phyloP scores from a whole-genome alignment of 129 eudicot species.

The Flaveria ramosissima region DNA sequence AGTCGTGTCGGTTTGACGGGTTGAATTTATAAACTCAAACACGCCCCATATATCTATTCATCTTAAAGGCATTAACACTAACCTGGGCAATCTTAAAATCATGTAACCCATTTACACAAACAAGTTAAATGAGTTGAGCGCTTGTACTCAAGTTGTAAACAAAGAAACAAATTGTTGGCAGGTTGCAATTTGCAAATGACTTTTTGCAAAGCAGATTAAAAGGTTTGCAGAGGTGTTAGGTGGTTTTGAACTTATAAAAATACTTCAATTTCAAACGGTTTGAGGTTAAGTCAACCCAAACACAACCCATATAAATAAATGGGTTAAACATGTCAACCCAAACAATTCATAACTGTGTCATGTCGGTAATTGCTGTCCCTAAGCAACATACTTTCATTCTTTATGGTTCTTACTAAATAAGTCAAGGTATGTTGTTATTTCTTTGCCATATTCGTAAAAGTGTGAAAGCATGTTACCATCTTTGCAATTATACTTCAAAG shows the following conservation, averaged over 20 bases:
- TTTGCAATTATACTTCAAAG: neutral
- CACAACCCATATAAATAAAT: neutral
- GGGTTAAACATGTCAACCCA: neutral
- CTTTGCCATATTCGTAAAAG: neutral
- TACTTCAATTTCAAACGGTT: neutral
- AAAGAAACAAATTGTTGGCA: neutral
- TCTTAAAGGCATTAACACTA: neutral
- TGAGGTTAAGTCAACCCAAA: neutral
- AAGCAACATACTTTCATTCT: slow-evolving; percentile 7
- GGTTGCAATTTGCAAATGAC: neutral
- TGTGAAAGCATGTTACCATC: neutral
- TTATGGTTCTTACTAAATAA: neutral
- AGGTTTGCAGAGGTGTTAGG: neutral
- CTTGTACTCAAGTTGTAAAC: neutral
- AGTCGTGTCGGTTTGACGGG: neutral
- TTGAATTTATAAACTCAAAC: neutral
- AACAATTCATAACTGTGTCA: neutral
- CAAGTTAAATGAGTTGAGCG: neutral
- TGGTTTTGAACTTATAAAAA: neutral
- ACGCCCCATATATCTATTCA: neutral
- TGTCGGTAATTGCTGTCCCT: neutral
- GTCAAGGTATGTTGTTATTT: neutral
- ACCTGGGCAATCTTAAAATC: neutral
- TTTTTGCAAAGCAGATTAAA: neutral
- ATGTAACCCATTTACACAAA: neutral